Evolutionary conservation across 2,329 filamentous ascomycete genomes (phyloP), one percentile per base, ranked within the genome.

Genomic region (Talaromyces albobiverticillius): DNA sequence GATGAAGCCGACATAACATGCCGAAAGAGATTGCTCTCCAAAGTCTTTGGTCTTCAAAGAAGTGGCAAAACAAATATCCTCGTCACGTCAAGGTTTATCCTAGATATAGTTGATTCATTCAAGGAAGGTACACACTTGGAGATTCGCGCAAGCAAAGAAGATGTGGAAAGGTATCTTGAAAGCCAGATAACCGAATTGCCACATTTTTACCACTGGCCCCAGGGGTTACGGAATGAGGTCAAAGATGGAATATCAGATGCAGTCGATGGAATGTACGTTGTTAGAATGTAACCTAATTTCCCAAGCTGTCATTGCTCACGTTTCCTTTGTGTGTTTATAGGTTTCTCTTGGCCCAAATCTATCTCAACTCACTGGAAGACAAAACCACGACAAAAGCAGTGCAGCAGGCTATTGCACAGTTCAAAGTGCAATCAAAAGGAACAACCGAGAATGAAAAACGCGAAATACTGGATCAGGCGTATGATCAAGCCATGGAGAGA

Each of bases 401-500:
- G 4, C 56, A 59, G 31, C 46, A 22, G 0, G 62, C 68, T 8
- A 36, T 36, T 4, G 16, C 16, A 2, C 32, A 36, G 6, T 36
- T 36, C n/a, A 36, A 16, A 13, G 6, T n/a, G 9, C 32, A 5
- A 8, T 4, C 7, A 36, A 13, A 3, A 14, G n/a, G 6, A 36
- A 7, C 32, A 13, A 36, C 6, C 8, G 14, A 36, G 3, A 16
- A 7, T n/a, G 16, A 14, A 13, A 18, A 8, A 8, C 16, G 14
- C 4, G 51, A 62, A 14, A 66, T 64, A 4, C 72, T 75, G 11
- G 61, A 74, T n/a, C 8, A 59, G 9, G 71, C 72, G 0, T 83
- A 82, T 45, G 55, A 68, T 0, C 54, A 71, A 0, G 70, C 73
- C 0, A 74, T 81, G 63, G 36, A 71, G 2, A 64, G 78, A 18